Conservation (phyloP, 768 basidiomycete species). For the Leccinellum albellum region DNA sequence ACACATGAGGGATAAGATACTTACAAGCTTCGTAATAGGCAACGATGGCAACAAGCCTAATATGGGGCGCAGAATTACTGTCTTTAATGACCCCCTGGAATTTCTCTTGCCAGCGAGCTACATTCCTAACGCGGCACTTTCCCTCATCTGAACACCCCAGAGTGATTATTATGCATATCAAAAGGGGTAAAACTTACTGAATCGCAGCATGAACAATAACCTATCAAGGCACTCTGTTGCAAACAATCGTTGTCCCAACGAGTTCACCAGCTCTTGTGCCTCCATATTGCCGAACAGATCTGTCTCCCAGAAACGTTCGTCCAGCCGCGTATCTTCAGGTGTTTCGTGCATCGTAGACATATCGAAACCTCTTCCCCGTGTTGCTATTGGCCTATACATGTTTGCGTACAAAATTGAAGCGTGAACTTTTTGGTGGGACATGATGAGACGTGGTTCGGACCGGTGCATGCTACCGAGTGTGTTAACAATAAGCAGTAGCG, state of each 20-base stretch:
- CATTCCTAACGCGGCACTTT: not conserved
- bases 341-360: too few species aligned
- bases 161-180: not conserved
- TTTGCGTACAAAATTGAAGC: too few species aligned
- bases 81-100: not conserved
- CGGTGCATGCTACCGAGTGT: conserved; percentile 1
- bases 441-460: too few species aligned
- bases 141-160: not conserved
- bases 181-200: not conserved
- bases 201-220: not conserved
- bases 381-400: too few species aligned
- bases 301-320: conserved; percentile 9
- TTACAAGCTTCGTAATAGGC: conserved; percentile 20
- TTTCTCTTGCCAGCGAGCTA: not conserved
- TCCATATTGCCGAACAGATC: not conserved
- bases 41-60: not conserved
- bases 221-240: not conserved
- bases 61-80: not conserved
- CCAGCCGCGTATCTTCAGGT: not conserved
- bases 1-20: not conserved
- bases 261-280: not conserved
- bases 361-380: too few species aligned
- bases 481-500: not conserved
- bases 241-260: not conserved
- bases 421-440: too few species aligned